Percentiles rank a stretch among this genome's conserved stretches.
Conservation (phyloP, 164 flowering plant genomes). For the Liquidambar formosana region DNA sequence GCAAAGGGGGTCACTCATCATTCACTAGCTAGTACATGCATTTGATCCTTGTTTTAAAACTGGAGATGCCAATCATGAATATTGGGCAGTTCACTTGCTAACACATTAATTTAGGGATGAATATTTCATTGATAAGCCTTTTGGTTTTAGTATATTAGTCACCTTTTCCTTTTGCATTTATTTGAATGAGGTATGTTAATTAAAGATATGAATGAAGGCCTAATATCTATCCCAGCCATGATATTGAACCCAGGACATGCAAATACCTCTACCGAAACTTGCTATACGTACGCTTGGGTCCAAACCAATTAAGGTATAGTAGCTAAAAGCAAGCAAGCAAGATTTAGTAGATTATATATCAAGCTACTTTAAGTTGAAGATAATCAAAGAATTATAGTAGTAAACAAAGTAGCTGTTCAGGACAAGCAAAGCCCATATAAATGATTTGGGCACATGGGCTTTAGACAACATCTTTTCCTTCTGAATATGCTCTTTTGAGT, state of each 20-base stretch:
- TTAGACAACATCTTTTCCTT: slow-evolving; percentile 10
- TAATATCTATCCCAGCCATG: too few relatives aligned
- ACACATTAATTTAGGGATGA: not conserved
- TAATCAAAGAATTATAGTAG: slow-evolving; percentile 13
- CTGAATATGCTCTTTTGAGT: slow-evolving; percentile 14
- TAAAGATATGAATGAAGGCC: too few relatives aligned
- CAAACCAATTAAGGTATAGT: not conserved
- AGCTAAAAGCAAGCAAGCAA: not conserved
- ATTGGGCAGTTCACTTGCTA: not conserved
- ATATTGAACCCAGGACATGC: too few relatives aligned
- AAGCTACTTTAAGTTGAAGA: slow-evolving; percentile 1
- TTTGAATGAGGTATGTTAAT: too few relatives aligned
- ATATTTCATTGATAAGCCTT: not conserved
- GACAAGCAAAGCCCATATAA: slow-evolving; percentile 46
- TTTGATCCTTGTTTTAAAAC: not conserved
- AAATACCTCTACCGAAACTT: too few relatives aligned
- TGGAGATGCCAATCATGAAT: not conserved
- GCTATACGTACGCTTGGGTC: too few relatives aligned
- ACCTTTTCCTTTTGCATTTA: not conserved
- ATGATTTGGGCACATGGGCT: slow-evolving; percentile 75
- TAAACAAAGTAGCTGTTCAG: slow-evolving; percentile 17
- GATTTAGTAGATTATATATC: not conserved
- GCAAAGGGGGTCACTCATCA: slow-evolving; percentile 14
- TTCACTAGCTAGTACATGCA: not conserved
- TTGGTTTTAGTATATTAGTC: not conserved